Base-by-base conservation (phyloP, 768 basidiomycete species). In the Suillus fuscotomentosus region DNA sequence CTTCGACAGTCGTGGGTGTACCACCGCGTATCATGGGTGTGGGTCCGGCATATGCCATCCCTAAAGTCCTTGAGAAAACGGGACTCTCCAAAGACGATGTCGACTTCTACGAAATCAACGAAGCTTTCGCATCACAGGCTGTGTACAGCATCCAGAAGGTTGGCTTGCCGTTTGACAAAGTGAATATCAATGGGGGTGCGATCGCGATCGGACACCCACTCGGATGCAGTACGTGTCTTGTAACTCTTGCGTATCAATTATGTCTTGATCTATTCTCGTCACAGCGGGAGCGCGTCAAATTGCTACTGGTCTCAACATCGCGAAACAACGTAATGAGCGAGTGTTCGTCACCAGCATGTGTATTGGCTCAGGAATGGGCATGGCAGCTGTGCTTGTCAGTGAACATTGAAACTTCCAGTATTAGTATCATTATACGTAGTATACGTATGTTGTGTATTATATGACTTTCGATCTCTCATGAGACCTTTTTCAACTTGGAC, bases 301-400 rank as follows among this genome's bases (percentile, higher is more conserved):
- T 63, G 92, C 91, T 0, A 97, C 94, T 9, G 95, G 90, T 14
- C 76, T 93, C 67, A 88, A 84, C 72, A 88, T 94, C 57, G 89
- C 91, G 13, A 94, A 88, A 81, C 86, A 92, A 75, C 89, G 86
- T 55, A 84, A 84, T 17, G 82, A 82, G 27, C 89, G 89, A 73
- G 79, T 97, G 67, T 95, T 97, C 68, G 88, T 91, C 39, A 95
- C 93, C 2, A 89, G 87, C 68, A 97, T 97, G 95, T 96, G 94
- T 73, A 89, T 95, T 71, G 94, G 93, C 8, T 86, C 85, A 15
- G 92, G 94, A 27, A 94, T 95, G 91, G 92, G 93, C 43, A 94
- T 95, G 91, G 92, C 92, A 39, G 91, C 87, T 53, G 82, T 95
- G 2, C 90, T 95, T 71, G 91, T 93, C 62, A 92, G 82, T 75